A percentile compares a stretch with the other conserved stretches of the same genome.
These are phyloP conservation scores for Trametes gibbosa DNA, from an alignment of 768 basidiomycete species.

Conservation along the genomic window DNA sequence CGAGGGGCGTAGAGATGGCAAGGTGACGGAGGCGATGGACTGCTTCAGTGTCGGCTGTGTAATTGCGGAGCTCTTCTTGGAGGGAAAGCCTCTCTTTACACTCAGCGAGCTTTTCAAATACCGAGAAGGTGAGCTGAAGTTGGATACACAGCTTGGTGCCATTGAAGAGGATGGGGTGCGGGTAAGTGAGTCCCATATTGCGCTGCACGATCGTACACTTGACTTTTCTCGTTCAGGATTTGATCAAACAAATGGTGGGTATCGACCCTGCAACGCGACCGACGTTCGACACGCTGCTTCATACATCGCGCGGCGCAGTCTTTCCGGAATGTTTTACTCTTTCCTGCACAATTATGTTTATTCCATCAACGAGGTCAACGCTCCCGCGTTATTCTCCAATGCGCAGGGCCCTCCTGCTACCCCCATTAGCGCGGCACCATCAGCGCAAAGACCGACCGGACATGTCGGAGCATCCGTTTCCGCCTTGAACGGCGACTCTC, in stretches of 20 bases:
- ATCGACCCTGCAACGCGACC: constrained; percentile 76
- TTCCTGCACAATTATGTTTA: constrained; percentile 90
- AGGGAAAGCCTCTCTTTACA: constrained; percentile 90
- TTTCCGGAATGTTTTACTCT: constrained; percentile 91
- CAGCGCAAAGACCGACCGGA: neutral
- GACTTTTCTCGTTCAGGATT: constrained; percentile 45
- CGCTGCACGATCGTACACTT: neutral
- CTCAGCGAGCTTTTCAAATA: constrained; percentile 96
- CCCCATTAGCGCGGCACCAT: constrained; percentile 27
- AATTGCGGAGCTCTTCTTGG: constrained; percentile 91
- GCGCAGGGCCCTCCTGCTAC: constrained; percentile 30
- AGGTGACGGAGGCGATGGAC: constrained; percentile 95
- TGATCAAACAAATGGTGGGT: constrained; percentile 89
- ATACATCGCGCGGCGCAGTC: constrained; percentile 70
- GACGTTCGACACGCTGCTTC: constrained; percentile 76
- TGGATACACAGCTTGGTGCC: constrained; percentile 65
- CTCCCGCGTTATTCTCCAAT: constrained; percentile 40
- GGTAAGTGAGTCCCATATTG: constrained; percentile 45
- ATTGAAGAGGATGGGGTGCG: constrained; percentile 82
- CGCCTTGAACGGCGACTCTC: constrained; percentile 8
- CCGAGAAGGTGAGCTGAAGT: constrained; percentile 75
- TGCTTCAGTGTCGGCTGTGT: constrained; percentile 95
- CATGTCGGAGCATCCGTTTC: constrained; percentile 5
- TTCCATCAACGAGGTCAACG: constrained; percentile 68
- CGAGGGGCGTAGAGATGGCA: constrained; percentile 71